A percentile compares a stretch with the other conserved stretches of the same genome.
Evolutionary conservation across 2,329 filamentous ascomycete species (phyloP).

Genomic region (Bretziella fagacearum): DNA sequence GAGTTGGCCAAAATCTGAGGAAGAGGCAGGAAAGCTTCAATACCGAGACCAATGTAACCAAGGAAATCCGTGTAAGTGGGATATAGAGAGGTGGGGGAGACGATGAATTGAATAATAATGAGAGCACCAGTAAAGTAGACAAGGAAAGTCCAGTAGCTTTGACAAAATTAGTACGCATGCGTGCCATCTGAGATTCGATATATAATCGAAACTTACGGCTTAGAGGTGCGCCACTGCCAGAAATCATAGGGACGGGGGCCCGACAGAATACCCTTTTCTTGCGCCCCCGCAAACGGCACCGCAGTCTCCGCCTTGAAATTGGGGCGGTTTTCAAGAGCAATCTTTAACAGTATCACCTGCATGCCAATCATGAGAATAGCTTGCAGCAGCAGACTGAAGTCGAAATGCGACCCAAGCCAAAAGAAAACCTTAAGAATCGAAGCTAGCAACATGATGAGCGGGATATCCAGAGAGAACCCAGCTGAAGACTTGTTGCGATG

Average conservation of each 20-base stretch:
- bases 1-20: slow-evolving; percentile 62
- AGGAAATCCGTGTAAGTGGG: slow-evolving; percentile 47
- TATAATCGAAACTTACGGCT: slow-evolving; percentile 34
- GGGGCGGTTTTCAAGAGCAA: slow-evolving; percentile 52
- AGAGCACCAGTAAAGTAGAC: slow-evolving; percentile 48
- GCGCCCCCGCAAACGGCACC: slow-evolving; percentile 38
- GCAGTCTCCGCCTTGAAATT: slow-evolving; percentile 39
- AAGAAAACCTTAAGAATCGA: slow-evolving; percentile 53
- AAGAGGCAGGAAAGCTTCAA: slow-evolving; percentile 67
- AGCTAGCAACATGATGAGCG: slow-evolving; percentile 54
- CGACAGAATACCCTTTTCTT: slow-evolving; percentile 19
- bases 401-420: slow-evolving; percentile 50
- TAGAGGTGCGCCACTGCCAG: slow-evolving; percentile 63
- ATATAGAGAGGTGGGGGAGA: slow-evolving; percentile 44
- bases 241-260: slow-evolving; percentile 53
- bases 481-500: slow-evolving; percentile 45
- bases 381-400: slow-evolving; percentile 45
- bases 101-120: slow-evolving; percentile 46
- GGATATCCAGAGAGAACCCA: slow-evolving; percentile 54
- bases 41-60: slow-evolving; percentile 57
- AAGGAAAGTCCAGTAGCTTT: slow-evolving; percentile 68
- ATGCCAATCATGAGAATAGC: slow-evolving; percentile 49
- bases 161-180: neutral
- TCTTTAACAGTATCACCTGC: slow-evolving; percentile 46
- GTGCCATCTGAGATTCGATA: neutral